Evolutionary conservation across 306 rosid species (phyloP).

Genomic region (Alnus glutinosa): DNA sequence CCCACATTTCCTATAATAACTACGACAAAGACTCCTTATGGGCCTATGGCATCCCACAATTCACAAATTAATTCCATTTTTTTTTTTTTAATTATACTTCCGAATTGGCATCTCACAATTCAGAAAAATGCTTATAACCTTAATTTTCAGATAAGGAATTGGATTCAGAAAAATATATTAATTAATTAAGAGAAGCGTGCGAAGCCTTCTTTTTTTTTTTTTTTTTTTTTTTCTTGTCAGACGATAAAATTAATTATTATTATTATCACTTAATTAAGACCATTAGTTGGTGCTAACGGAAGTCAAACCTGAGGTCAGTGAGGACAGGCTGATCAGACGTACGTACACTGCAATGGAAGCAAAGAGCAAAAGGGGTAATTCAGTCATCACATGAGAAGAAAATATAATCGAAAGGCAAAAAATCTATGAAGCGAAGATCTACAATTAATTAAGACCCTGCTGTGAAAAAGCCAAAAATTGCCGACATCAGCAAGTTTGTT

Average conservation of each 20-base stretch:
- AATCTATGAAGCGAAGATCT: neutral
- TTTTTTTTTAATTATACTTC: too few relatives aligned
- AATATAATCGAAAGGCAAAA: neutral
- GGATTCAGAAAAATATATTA: neutral
- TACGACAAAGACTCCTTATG: neutral
- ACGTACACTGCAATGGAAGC: conserved; percentile 2
- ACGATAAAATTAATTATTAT: neutral
- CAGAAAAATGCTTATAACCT: neutral
- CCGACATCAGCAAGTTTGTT: neutral
- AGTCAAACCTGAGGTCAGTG: neutral
- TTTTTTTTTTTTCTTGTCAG: neutral
- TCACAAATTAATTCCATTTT: too few relatives aligned
- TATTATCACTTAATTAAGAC: too few relatives aligned
- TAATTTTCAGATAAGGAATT: neutral
- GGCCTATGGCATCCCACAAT: neutral
- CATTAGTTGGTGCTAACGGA: neutral
- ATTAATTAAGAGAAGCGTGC: neutral
- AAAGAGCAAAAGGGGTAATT: neutral
- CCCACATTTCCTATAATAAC: neutral
- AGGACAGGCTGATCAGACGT: neutral
- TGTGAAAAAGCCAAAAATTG: neutral
- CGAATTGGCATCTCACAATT: neutral
- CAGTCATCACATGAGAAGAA: neutral
- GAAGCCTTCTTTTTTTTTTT: neutral
- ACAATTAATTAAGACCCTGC: neutral